phyloP scores from a whole-genome alignment of 2,329 filamentous ascomycete species.

The Leptographium galeiforme region DNA sequence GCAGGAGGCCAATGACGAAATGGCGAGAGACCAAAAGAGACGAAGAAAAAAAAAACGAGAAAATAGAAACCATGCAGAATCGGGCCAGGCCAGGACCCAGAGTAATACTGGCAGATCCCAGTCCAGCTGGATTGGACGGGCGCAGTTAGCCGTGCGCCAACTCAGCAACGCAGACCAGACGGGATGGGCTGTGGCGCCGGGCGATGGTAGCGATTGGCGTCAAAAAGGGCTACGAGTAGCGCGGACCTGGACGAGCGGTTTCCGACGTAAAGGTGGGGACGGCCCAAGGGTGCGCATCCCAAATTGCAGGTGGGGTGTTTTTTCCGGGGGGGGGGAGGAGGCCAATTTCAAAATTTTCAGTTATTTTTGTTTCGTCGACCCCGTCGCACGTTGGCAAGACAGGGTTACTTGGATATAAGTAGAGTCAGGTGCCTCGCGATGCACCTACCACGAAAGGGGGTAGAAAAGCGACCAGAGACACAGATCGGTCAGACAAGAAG shows the following conservation, averaged over 20 bases:
- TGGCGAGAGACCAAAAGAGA: too few species aligned
- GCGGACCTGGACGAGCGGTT: too few species aligned
- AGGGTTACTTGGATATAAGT: neutral
- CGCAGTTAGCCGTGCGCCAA: neutral
- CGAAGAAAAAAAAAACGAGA: too few species aligned
- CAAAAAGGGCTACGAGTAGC: too few species aligned
- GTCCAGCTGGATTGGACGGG: constrained; percentile 1
- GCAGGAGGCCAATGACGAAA: too few species aligned
- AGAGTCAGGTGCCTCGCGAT: neutral
- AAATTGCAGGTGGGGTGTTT: neutral
- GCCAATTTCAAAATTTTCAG: neutral
- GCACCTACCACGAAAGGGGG: too few species aligned
- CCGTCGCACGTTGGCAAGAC: neutral
- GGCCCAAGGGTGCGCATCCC: neutral
- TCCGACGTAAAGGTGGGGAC: too few species aligned
- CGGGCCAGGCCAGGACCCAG: neutral
- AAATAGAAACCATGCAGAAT: too few species aligned
- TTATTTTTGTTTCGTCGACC: neutral
- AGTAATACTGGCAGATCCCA: neutral
- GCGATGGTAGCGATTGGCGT: neutral
- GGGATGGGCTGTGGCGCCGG: neutral
- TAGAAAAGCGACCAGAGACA: too few species aligned
- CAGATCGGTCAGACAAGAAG: too few species aligned
- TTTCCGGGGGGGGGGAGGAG: neutral
- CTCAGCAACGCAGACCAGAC: neutral